Base-by-base conservation (phyloP, 1,139 yeast genomes). In the Candida labiduridarum region DNA sequence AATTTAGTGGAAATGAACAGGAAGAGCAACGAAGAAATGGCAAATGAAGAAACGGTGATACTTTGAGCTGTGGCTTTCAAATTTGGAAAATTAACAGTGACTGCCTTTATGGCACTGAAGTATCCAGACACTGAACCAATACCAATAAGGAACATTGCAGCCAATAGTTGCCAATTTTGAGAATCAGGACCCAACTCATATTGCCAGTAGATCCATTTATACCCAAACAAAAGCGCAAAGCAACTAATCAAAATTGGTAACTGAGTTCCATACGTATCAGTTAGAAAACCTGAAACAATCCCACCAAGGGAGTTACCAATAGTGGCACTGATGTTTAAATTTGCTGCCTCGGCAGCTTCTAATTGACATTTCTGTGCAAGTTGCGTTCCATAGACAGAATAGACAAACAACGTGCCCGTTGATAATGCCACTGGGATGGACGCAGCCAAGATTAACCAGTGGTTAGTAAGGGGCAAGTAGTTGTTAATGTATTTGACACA, bases 1-100 rank as follows among this genome's bases (percentile, higher is more conserved):
- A 65, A 39, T 31, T 55, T 52, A 40, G 67, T 57, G 11, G 65
- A 59, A 16, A 68, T 56, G 18, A 56, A 55, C 62, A 64, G 67
- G 53, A 58, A 68, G 10, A 69, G 38, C 47, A 69, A 59, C 39
- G 71, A 63, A 1, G 72, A 63, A n/a, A 70, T 68, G n/a, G 75
- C 75, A 61, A 70, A 70, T 6, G 71, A 65, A 1, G 75, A 71
- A 48, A 70, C 69, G n/a, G 75, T 69, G 15, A 70, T 58, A 52
- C 72, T 67, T 53, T 69, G 74, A 9, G 75, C 74, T 0, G 72
- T 59, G 16, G 71, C 72, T 49, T 67, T 69, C 46, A 50, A 63
- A 29, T 62, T 60, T 8, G 74, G 74, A 47, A 71, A 71, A 50
- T 61, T 64, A 4, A 69, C 54, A 0, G 73, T 63, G 5, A 70